phyloP scores from a whole-genome alignment of 257 asterid genomes.

The Sherardia arvensis region DNA sequence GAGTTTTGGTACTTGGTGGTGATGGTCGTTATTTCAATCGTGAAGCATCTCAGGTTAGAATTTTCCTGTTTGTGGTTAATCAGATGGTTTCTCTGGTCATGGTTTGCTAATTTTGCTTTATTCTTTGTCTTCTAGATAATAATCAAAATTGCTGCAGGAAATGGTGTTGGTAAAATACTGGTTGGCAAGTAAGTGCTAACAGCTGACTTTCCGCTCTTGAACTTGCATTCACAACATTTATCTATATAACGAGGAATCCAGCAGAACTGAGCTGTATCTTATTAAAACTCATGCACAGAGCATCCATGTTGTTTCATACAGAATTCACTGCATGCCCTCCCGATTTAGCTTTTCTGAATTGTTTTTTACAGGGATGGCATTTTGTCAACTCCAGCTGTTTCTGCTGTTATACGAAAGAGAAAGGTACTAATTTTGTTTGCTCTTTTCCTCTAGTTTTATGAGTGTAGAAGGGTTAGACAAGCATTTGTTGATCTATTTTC shows the following conservation, averaged over 20 bases:
- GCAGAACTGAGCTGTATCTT: too few species aligned
- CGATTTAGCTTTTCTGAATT: too few species aligned
- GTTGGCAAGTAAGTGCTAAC: slow-evolving; percentile 70
- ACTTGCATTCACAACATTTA: too few species aligned
- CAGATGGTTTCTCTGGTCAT: slow-evolving; percentile 5
- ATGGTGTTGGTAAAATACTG: slow-evolving; percentile 80
- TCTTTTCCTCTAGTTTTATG: slow-evolving; percentile 8
- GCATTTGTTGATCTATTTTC: slow-evolving; percentile 6
- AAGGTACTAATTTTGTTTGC: slow-evolving; percentile 33
- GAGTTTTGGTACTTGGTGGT: slow-evolving; percentile 80
- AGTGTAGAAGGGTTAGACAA: slow-evolving; percentile 3
- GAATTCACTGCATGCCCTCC: too few species aligned
- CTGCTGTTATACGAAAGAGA: slow-evolving; percentile 93
- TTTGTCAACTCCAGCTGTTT: slow-evolving; percentile 91
- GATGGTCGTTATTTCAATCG: slow-evolving; percentile 92
- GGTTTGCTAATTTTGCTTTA: slow-evolving; percentile 19
- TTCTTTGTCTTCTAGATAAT: slow-evolving; percentile 52
- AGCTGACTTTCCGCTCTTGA: background rate
- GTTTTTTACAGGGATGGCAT: slow-evolving; percentile 69
- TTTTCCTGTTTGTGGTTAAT: background rate
- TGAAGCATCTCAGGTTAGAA: slow-evolving; percentile 73
- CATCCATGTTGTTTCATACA: background rate
- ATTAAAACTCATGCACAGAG: background rate
- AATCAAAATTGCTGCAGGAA: slow-evolving; percentile 86
- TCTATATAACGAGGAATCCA: too few species aligned